phyloP scores from a whole-genome alignment of 1,284 basidiomycete species.

The Marasmius tenuissimus region DNA sequence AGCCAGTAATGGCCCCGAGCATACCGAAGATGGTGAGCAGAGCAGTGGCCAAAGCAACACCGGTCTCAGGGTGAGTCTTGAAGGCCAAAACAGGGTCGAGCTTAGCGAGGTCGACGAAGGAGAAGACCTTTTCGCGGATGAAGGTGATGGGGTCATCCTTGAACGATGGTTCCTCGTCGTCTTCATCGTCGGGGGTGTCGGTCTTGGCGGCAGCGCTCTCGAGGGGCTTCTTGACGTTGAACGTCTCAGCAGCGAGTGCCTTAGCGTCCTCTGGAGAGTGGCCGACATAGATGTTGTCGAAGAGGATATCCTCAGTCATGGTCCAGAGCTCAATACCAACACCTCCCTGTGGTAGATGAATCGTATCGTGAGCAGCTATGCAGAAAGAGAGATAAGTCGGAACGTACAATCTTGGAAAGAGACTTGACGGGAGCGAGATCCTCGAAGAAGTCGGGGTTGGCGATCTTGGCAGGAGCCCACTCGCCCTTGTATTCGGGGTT shows the following conservation, averaged over 20 bases:
- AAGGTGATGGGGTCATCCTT: constrained; percentile 76
- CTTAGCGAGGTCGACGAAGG: constrained; percentile 74
- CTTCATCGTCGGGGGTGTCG: constrained; percentile 52
- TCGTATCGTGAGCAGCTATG: neutral
- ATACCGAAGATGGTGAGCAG: constrained; percentile 82
- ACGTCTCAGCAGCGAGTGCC: constrained; percentile 80
- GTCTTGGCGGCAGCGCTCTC: constrained; percentile 59
- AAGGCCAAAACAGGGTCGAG: constrained; percentile 74
- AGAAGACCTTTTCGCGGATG: constrained; percentile 72
- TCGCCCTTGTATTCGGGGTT: constrained; percentile 98
- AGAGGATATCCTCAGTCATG: constrained; percentile 97
- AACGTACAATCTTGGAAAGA: constrained; percentile 78
- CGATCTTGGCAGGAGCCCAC: constrained; percentile 91
- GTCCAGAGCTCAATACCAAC: constrained; percentile 98
- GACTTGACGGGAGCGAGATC: constrained; percentile 83
- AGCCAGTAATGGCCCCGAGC: constrained; percentile 76
- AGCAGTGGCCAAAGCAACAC: constrained; percentile 70
- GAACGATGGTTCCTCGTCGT: constrained; percentile 57
- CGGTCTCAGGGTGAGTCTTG: constrained; percentile 84
- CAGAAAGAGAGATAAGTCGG: neutral
- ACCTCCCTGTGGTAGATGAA: constrained; percentile 58
- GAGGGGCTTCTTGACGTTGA: constrained; percentile 76
- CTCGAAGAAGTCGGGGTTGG: constrained; percentile 93
- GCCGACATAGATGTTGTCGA: constrained; percentile 93
- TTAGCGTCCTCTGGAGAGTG: constrained; percentile 85